Conservation (phyloP, 345 rosid genomes). For the Kernera saxatilis region DNA sequence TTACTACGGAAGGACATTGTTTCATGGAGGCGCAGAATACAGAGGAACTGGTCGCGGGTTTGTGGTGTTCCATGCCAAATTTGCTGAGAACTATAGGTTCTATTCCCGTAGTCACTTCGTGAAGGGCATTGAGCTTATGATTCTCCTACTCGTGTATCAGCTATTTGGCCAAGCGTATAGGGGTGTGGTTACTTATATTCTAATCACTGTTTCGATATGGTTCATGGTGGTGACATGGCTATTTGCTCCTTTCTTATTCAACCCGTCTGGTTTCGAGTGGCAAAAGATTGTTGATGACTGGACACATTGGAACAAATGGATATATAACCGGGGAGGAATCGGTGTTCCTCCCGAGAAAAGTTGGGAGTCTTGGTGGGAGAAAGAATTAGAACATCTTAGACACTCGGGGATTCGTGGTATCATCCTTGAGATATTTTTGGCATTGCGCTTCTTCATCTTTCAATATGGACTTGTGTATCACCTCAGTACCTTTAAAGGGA, state of each 20-base stretch:
- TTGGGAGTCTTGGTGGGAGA: slow-evolving; percentile 82
- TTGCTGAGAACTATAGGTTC: slow-evolving; percentile 68
- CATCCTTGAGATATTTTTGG: slow-evolving; percentile 41
- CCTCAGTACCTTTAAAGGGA: slow-evolving; percentile 33
- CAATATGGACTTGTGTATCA: slow-evolving; percentile 65
- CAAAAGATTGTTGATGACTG: slow-evolving; percentile 67
- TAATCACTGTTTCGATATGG: slow-evolving; percentile 58
- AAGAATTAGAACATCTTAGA: slow-evolving; percentile 50
- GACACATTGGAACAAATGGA: slow-evolving; percentile 72
- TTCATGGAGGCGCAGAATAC: slow-evolving; percentile 84
- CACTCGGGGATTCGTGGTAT: slow-evolving; percentile 46
- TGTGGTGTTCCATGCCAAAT: slow-evolving; percentile 81
- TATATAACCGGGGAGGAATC: slow-evolving; percentile 49
- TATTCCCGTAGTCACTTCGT: slow-evolving; percentile 71
- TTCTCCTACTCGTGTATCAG: slow-evolving; percentile 53
- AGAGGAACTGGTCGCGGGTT: slow-evolving; percentile 92
- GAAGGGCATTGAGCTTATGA: slow-evolving; percentile 58
- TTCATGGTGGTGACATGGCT: slow-evolving; percentile 62
- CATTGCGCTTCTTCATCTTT: slow-evolving; percentile 53
- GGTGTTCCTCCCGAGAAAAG: slow-evolving; percentile 60
- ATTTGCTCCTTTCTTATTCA: slow-evolving; percentile 65
- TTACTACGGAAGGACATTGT: slow-evolving; percentile 63
- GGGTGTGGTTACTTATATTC: slow-evolving; percentile 40
- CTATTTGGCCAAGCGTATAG: slow-evolving; percentile 43
- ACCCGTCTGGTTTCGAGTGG: slow-evolving; percentile 71